Conservation (phyloP, 169 alveolate genomes). For the Prorocentrum cordatum region DNA sequence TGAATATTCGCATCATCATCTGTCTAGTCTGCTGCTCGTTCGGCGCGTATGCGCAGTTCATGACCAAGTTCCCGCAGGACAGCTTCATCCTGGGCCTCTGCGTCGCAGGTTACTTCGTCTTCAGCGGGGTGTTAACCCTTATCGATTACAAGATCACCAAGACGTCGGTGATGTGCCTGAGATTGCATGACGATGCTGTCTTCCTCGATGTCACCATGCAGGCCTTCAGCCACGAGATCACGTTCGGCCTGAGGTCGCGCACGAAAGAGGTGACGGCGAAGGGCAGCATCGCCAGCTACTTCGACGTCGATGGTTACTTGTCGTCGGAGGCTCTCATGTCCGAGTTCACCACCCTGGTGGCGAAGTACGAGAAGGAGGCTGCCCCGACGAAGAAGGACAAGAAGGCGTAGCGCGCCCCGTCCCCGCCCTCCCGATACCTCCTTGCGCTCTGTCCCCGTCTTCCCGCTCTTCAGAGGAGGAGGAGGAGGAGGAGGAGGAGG, state of each 20-base stretch:
- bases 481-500: no score
- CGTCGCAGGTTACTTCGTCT: constrained; percentile 38
- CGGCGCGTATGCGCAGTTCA: constrained; percentile 36
- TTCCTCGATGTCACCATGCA: constrained; percentile 43
- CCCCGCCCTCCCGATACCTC: no score
- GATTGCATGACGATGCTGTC: constrained; percentile 9
- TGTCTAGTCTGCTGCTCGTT: constrained; percentile 37
- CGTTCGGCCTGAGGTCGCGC: constrained; percentile 13
- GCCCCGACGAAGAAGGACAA: no score
- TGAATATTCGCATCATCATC: constrained; percentile 32
- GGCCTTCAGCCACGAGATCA: constrained; percentile 47
- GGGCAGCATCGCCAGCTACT: constrained; percentile 16
- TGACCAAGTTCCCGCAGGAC: constrained; percentile 31
- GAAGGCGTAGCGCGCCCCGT: no score
- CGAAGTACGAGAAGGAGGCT: no score
- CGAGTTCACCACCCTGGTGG: no score
- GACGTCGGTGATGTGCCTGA: constrained; percentile 47
- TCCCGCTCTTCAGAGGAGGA: no score
- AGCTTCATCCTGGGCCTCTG: constrained; percentile 23
- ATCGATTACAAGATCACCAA: constrained; percentile 26
- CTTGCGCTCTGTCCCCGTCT: no score
- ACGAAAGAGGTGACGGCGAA: neutral
- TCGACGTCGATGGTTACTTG: constrained; percentile 39
- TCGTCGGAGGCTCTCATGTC: no score
- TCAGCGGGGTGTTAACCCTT: constrained; percentile 11